phyloP scores from a whole-genome alignment of 2,329 filamentous ascomycete species.

The Coleophoma cylindrospora region DNA sequence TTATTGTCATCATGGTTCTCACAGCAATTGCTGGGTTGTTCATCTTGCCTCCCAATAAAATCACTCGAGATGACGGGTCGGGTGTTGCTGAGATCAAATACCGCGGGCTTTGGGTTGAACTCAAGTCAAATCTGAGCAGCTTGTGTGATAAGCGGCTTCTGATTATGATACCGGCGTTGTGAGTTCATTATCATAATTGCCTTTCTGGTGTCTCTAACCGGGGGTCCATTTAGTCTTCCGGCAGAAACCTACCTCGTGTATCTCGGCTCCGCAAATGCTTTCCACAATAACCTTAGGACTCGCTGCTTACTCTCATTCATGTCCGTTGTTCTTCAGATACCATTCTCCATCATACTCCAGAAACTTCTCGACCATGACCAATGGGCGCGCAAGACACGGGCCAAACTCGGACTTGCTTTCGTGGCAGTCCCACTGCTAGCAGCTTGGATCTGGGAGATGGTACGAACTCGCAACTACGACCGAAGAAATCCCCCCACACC shows the following conservation, averaged over 20 bases:
- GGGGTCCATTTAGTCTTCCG: conserved; percentile 8
- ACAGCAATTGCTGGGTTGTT: conserved; percentile 10
- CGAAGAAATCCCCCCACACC: conserved; percentile 12
- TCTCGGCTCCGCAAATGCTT: conserved; percentile 27
- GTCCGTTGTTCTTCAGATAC: conserved; percentile 26
- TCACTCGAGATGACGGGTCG: conserved; percentile 23
- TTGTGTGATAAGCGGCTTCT: conserved; percentile 19
- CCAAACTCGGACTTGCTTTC: conserved; percentile 15
- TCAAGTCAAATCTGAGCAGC: conserved; percentile 22
- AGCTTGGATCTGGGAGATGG: conserved; percentile 26
- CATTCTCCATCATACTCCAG: conserved; percentile 19
- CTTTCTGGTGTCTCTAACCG: too few species aligned
- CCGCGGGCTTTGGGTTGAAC: conserved; percentile 19
- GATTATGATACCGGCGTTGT: conserved; percentile 5
- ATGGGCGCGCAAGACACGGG: conserved; percentile 10
- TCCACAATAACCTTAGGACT: conserved; percentile 23
- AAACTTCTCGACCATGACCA: conserved; percentile 11
- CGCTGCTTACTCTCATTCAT: conserved; percentile 25
- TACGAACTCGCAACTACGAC: conserved; percentile 19
- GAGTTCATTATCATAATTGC: neutral
- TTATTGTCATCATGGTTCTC: conserved; percentile 20
- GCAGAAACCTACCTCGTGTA: conserved; percentile 28
- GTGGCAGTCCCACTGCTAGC: conserved; percentile 20
- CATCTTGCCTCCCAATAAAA: conserved; percentile 16
- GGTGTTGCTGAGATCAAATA: conserved; percentile 21